Conservation (phyloP, 352 stramenopile genomes). For the Pythium scleroteichum region DNA sequence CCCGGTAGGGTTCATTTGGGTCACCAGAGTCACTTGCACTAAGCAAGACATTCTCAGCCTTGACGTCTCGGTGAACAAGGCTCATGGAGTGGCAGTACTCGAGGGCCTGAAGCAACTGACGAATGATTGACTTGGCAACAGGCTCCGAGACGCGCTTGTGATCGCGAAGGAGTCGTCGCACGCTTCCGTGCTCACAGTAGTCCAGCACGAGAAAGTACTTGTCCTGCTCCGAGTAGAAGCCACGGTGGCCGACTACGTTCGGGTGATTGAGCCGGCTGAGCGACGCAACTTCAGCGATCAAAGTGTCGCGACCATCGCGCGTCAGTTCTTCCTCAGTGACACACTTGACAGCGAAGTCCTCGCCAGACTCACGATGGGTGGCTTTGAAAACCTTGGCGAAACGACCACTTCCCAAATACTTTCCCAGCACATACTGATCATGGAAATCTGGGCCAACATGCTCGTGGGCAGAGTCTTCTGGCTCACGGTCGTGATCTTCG, state of each 20-base stretch:
- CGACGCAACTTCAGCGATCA: slow-evolving; percentile 70
- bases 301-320: slow-evolving; percentile 52
- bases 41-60: slow-evolving; percentile 88
- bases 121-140: slow-evolving; percentile 70
- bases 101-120: slow-evolving; percentile 72
- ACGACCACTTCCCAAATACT: slow-evolving; percentile 52
- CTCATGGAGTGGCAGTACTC: slow-evolving; percentile 86
- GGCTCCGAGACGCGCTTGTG: slow-evolving; percentile 64
- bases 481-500: slow-evolving; percentile 20
- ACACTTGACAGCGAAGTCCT: slow-evolving; percentile 63
- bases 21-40: slow-evolving; percentile 7
- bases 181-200: slow-evolving; percentile 77
- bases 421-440: slow-evolving; percentile 62
- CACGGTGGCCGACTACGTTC: slow-evolving; percentile 81
- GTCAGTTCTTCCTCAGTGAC: slow-evolving; percentile 51
- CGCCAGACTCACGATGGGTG: slow-evolving; percentile 42
- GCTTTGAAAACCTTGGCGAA: slow-evolving; percentile 66
- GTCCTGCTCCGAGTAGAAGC: slow-evolving; percentile 74
- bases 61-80: slow-evolving; percentile 90
- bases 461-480: not conserved
- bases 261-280: slow-evolving; percentile 74
- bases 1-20: slow-evolving; percentile 55
- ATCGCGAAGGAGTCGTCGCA: slow-evolving; percentile 75
- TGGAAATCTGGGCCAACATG: slow-evolving; percentile 43
- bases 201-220: slow-evolving; percentile 89